Evolutionary conservation across 306 rosid genomes (phyloP).

Genomic region (Rubus idaeus): DNA sequence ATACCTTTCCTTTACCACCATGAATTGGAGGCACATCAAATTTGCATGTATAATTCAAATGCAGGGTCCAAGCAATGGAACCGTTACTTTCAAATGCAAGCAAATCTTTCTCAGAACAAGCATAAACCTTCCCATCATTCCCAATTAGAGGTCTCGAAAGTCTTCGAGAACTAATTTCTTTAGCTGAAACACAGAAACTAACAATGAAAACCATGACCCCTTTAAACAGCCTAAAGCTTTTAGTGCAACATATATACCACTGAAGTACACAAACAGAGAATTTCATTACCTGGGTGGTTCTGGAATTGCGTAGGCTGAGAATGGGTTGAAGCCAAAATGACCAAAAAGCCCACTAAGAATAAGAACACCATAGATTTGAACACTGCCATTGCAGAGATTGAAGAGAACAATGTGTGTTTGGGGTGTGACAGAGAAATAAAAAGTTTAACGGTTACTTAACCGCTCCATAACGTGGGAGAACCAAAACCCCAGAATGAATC

Average conservation of each 20-base stretch:
- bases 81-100: constrained; percentile 69
- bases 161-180: constrained; percentile 24
- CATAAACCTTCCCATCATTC: constrained; percentile 58
- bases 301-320: constrained; percentile 7
- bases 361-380: constrained; percentile 8
- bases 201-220: neutral
- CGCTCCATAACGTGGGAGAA: constrained; percentile 10
- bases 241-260: neutral
- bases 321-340: constrained; percentile 6
- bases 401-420: neutral
- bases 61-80: constrained; percentile 57
- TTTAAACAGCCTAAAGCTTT: neutral
- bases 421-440: neutral
- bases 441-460: constrained; percentile 25
- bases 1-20: constrained; percentile 63
- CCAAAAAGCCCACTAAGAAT: constrained; percentile 5
- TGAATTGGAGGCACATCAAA: constrained; percentile 46
- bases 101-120: constrained; percentile 49
- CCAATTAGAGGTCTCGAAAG: constrained; percentile 62
- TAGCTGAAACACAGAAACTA: constrained; percentile 11
- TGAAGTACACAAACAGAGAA: neutral
- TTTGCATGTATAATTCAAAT: constrained; percentile 51
- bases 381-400: constrained; percentile 19
- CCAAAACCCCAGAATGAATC: neutral
- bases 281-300: constrained; percentile 1